Base-by-base conservation (phyloP, 192 early-diverging fungal species). In the Rhizoclosmatium globosum region DNA sequence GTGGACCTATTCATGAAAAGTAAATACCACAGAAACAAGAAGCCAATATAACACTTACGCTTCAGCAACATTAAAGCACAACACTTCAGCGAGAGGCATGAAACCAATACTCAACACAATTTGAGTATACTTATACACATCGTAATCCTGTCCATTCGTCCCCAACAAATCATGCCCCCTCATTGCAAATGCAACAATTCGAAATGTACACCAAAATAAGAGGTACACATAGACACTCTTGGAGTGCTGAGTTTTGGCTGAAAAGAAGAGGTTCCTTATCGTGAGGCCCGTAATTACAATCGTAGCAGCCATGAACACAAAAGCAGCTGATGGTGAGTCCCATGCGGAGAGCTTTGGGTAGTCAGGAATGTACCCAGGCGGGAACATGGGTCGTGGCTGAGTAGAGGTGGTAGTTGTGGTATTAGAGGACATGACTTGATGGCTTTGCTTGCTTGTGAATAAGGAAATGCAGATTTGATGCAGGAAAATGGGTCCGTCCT, bases 321-420 rank as follows among this genome's bases (percentile, higher is more conserved):
- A 76, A 38, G 74, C 74, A 21, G 64, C 62, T 6, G 31, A n/a
- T 7, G 9, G 9, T 4, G 62, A 66, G 46, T 64, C 60, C 74
- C 74, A 76, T 3, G 43, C 45, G 3, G 74, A 61, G 2, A 76
- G 64, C 21, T 2, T 61, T 13, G 74, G 41, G 19, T 50, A 76
- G 74, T 76, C 66, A 11, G 74, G 74, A 21, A 76, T 67, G 39
- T 76, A 76, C 1, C 74, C 74, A 42, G 74, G 74, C 6, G 74
- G 74, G 19, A 65, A 76, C 69, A 21, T 62, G 9, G 60, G 38
- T 6, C 0, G 60, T 39, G 60, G 60, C 21, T 7, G 4, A 21
- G 60, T 62, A 31, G 60, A 62, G 38, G 9, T 56, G 11, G 19
- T 9, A 15, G 53, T 56, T 56, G 53, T 56, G 53, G 53, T 56